Evolutionary conservation across 1,284 basidiomycete species (phyloP), one percentile per base, ranked within the genome.

Genomic region (Leccinum fuscescens): DNA sequence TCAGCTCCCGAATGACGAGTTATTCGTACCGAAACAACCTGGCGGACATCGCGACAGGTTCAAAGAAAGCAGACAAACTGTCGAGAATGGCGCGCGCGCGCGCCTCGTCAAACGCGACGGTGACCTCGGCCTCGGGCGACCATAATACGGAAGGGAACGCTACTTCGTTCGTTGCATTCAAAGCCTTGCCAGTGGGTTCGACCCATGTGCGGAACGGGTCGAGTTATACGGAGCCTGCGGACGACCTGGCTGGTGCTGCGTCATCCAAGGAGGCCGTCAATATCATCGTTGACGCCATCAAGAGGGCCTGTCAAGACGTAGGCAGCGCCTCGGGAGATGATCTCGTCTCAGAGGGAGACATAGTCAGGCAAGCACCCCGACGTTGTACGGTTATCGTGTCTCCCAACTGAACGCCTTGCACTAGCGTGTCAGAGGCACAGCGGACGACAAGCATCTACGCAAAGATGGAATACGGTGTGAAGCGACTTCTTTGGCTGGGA

Each of bases 381-480:
- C 44, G 22, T 44, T 42, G n/a, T 62, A 9, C 12, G 54, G 4
- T 35, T 3, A 42, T 24, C 24, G 24, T 37, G 20, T 17, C 46
- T 59, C 57, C 57, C n/a, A 15, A 53, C 56, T 72, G 50, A 61
- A 63, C 44, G 50, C 53, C 55, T 61, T 52, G 24, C 44, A 54
- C 55, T 60, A 93, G 92, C 67, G 73, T 94, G 66, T 80, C 81
- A 4, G 93, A 96, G 65, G 94, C 94, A 1, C 86, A 90, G 73
- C 82, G 83, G 62, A 85, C 88, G 77, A 95, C 92, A 3, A 91
- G 86, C 60, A 79, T 95, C 64, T 89, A 92, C 71, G 86, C 92
- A 8, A 92, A 93, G 77, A 90, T 95, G 85, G 94, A 96, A 72
- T 93, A 95, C 72, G 90, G 91, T 1, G 80, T 95, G 62, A 96